These are phyloP conservation scores for Protomyces arabidopsidicola DNA, from an alignment of 1,139 yeast genomes.

Conservation along the genomic window DNA sequence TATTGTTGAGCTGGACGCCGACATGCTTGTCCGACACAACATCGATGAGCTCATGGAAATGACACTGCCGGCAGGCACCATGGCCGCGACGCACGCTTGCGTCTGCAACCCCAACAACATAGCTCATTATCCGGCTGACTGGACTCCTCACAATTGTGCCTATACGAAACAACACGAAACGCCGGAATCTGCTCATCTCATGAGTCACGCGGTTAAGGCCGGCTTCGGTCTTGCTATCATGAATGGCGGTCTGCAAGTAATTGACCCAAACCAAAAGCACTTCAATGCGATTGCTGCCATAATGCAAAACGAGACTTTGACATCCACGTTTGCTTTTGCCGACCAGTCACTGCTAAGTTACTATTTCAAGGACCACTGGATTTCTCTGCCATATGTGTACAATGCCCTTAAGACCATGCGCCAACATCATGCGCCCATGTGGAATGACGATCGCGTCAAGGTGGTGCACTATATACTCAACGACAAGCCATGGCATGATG, in stretches of 20 bases:
- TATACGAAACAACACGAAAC: slow-evolving; percentile 41
- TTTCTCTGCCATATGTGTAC: slow-evolving; percentile 49
- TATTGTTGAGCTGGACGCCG: slow-evolving; percentile 53
- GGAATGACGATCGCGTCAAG: slow-evolving; percentile 48
- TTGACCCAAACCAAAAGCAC: slow-evolving; percentile 43
- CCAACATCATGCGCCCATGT: slow-evolving; percentile 45
- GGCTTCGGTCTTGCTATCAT: slow-evolving; percentile 46
- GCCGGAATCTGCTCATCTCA: slow-evolving; percentile 36
- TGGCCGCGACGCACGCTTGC: slow-evolving; percentile 59
- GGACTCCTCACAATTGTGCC: slow-evolving; percentile 50
- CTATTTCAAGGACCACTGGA: slow-evolving; percentile 49
- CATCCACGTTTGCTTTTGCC: slow-evolving; percentile 49
- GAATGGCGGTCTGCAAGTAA: slow-evolving; percentile 53
- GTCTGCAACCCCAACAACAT: slow-evolving; percentile 53
- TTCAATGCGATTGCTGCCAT: slow-evolving; percentile 44
- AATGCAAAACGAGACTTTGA: slow-evolving; percentile 40
- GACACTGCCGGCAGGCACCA: slow-evolving; percentile 40
- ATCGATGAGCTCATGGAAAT: slow-evolving; percentile 55
- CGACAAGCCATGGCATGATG: slow-evolving; percentile 54
- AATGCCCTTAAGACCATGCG: slow-evolving; percentile 53
- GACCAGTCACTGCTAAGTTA: slow-evolving; percentile 56
- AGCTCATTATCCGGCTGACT: slow-evolving; percentile 51
- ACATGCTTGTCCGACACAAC: slow-evolving; percentile 51
- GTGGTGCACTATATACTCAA: slow-evolving; percentile 51
- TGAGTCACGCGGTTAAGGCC: slow-evolving; percentile 45